Conservation (phyloP, 2,329 filamentous ascomycete genomes). For the Colletotrichum euphorbiae region DNA sequence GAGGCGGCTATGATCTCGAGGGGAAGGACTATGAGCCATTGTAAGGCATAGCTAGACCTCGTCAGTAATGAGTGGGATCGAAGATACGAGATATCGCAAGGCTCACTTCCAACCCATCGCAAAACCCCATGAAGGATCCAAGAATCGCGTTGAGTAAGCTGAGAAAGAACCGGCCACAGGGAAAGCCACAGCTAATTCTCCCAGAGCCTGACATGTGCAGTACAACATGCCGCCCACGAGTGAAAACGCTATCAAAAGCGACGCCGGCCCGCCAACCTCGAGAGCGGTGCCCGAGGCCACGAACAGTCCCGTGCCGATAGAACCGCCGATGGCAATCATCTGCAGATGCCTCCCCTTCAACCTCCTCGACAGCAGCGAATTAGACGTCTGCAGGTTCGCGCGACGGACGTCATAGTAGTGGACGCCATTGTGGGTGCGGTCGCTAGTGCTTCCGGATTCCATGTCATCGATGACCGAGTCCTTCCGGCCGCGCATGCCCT, state of each 20-base stretch:
- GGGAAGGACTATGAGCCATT: conserved; percentile 87
- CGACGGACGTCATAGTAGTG: conserved; percentile 67
- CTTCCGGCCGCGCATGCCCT: conserved; percentile 59
- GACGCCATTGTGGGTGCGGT: conserved; percentile 50
- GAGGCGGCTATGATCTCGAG: conserved; percentile 89
- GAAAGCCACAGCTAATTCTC: conserved; percentile 90
- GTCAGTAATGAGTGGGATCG: conserved; percentile 9
- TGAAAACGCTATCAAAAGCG: conserved; percentile 79
- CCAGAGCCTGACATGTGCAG: conserved; percentile 90
- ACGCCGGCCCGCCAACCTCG: conserved; percentile 79
- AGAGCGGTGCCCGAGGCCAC: conserved; percentile 83
- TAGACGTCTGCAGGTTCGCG: conserved; percentile 79
- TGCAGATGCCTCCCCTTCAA: conserved; percentile 89
- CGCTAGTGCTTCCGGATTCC: conserved; percentile 44
- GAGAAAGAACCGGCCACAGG: conserved; percentile 94
- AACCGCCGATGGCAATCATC: conserved; percentile 97
- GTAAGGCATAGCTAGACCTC: conserved; percentile 76
- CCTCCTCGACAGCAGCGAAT: conserved; percentile 79
- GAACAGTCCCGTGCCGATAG: conserved; percentile 90
- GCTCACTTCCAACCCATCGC: conserved; percentile 93
- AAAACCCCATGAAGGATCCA: conserved; percentile 95
- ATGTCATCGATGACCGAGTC: conserved; percentile 50
- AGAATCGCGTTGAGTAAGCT: conserved; percentile 89
- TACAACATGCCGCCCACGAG: conserved; percentile 90
- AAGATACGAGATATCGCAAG: neutral